Base-by-base conservation (phyloP, 2,329 filamentous ascomycete genomes). In the Cladosporium austrohemisphaericum region DNA sequence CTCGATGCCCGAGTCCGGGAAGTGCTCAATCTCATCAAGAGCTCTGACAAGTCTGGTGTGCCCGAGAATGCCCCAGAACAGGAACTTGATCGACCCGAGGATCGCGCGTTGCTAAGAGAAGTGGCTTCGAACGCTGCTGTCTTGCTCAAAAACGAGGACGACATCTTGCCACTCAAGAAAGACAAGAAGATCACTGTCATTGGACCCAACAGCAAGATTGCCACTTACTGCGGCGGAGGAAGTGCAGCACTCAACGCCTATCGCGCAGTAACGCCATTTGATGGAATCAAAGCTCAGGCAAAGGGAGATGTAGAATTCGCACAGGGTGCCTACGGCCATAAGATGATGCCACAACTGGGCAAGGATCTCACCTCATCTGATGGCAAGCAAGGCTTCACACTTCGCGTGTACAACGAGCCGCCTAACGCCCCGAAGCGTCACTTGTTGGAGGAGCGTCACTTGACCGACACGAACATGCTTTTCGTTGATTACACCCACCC, bases 201-300 rank as follows among this genome's bases (percentile, higher is more conserved):
- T 58, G 86, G 86, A 0, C 85, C 85, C 1, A 88, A 89, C 81
- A 85, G 82, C 1, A 78, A 85, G 56, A 82, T 80, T 1, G 84
- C 76, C 52, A 80, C 86, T 2, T 65, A 60, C 51, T 65, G 61
- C 44, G 65, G 65, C 16, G 65, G 65, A 13, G 65, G 65, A 1
- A 64, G 60, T 20, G 63, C 63, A 4, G 60, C 62, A 25, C 56
- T 67, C 5, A 52, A 57, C 11, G 62, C 65, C 2, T 67, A 67
- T 55, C 62, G 66, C 41, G 57, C 64, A 3, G 52, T 65, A 3
- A 61, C 61, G 16, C 65, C 65, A n/a, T 60, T 59, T 8, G 60
- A 64, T 8, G 65, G 64, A 16, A 57, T 67, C 28, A 54, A 57
- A 25, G 49, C 51, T 19, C 59, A 65, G 35, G 50, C 55, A 5